Conservation (phyloP, 495 filamentous ascomycete genomes). For the Talaromyces trachyspermus region DNA sequence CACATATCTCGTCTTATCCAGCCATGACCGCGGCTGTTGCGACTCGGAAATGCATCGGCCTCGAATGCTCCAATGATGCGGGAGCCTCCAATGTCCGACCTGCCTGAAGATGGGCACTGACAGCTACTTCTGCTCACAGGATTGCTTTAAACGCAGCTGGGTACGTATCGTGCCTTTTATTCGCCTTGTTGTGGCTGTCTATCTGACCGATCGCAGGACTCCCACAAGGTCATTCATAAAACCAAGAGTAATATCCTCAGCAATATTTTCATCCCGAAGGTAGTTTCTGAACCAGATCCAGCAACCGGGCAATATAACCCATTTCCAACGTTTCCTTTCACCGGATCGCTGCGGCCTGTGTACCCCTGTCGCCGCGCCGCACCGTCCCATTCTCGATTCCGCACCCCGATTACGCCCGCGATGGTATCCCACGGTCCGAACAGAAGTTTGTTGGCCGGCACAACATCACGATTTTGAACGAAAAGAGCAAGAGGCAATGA, state of each 20-base stretch:
- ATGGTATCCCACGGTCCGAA: constrained; percentile 78
- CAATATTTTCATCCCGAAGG: constrained; percentile 61
- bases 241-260: constrained; percentile 67
- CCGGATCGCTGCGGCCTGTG: constrained; percentile 72
- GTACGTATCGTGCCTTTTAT: too few species aligned
- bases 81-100: constrained; percentile 86
- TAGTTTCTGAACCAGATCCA: constrained; percentile 84
- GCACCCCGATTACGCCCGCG: constrained; percentile 74
- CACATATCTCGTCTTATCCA: too few species aligned
- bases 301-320: constrained; percentile 82
- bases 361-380: constrained; percentile 78
- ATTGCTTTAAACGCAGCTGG: constrained; percentile 98
- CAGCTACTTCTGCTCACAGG: constrained; percentile 95
- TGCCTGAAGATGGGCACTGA: constrained; percentile 86
- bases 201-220: constrained; percentile 43
- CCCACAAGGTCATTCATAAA: constrained; percentile 87
- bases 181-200: too few species aligned
- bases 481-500: constrained; percentile 79
- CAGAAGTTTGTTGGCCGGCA: constrained; percentile 59
- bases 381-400: constrained; percentile 73
- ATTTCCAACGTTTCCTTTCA: constrained; percentile 77
- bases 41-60: constrained; percentile 68
- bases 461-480: constrained; percentile 75
- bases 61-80: constrained; percentile 76
- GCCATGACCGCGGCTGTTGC: constrained; percentile 18